A percentile compares a stretch with the other conserved stretches of the same genome.
Evolutionary conservation across 768 basidiomycete species (phyloP).

Genomic region (Lactarius hatsudake): DNA sequence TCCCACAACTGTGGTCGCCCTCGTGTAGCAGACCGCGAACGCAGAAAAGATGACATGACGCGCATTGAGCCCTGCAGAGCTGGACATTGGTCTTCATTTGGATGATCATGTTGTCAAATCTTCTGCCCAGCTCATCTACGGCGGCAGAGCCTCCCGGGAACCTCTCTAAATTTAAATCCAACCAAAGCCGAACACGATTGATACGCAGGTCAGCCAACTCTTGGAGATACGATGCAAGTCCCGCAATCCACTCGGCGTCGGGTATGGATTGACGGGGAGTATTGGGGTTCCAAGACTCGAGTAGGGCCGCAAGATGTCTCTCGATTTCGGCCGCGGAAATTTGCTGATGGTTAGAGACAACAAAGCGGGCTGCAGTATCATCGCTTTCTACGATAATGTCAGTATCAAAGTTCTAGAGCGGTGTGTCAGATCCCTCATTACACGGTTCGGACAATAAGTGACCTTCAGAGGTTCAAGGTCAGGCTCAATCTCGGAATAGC

Average conservation of each 20-base stretch:
- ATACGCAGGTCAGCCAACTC: slow-evolving; percentile 42
- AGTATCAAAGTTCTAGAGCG: slow-evolving; percentile 49
- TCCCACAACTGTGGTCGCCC: slow-evolving; percentile 48
- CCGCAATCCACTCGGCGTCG: slow-evolving; percentile 43
- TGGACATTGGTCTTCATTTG: slow-evolving; percentile 46
- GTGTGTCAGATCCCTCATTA: neutral
- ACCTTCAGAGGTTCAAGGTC: slow-evolving; percentile 52
- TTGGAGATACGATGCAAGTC: slow-evolving; percentile 41
- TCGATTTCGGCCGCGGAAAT: slow-evolving; percentile 30
- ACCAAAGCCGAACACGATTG: slow-evolving; percentile 49
- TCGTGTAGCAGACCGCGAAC: slow-evolving; percentile 43
- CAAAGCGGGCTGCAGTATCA: slow-evolving; percentile 39
- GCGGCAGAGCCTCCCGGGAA: slow-evolving; percentile 45
- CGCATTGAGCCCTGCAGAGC: slow-evolving; percentile 49
- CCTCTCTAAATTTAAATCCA: slow-evolving; percentile 45
- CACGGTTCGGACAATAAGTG: neutral
- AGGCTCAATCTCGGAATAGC: slow-evolving; percentile 44
- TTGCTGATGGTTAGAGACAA: slow-evolving; percentile 30
- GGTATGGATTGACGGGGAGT: slow-evolving; percentile 34
- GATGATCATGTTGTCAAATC: slow-evolving; percentile 42
- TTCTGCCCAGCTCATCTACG: slow-evolving; percentile 44
- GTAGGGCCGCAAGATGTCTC: slow-evolving; percentile 28
- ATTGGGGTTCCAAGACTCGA: slow-evolving; percentile 34
- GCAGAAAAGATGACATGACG: slow-evolving; percentile 49
- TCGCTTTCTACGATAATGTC: slow-evolving; percentile 38